phyloP scores from a whole-genome alignment of 31 red algal genomes.

The Asparagopsis taxiformis region DNA sequence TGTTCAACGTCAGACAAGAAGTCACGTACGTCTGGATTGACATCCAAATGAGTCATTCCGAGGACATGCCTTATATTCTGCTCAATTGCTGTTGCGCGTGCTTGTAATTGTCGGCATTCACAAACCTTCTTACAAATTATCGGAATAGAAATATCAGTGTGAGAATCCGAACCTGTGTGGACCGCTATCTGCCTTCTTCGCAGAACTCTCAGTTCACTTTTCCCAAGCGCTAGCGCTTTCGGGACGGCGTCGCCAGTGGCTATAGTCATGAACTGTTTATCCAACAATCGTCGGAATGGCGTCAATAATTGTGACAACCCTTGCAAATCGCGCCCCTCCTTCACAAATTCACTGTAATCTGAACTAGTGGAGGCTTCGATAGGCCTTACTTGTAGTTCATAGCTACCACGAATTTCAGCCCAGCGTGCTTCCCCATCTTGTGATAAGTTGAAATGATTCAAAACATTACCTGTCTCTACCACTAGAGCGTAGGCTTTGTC shows the following conservation, averaged over 20 bases:
- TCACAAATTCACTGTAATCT: constrained; percentile 36
- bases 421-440: constrained; percentile 24
- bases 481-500: constrained; percentile 25
- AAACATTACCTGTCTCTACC: constrained; percentile 14
- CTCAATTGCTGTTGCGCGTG: constrained; percentile 12
- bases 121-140: constrained; percentile 20
- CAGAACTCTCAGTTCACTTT: constrained; percentile 14
- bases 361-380: constrained; percentile 29
- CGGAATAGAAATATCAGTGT: constrained; percentile 14
- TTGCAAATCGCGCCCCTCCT: constrained; percentile 6
- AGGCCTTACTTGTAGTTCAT: constrained; percentile 2
- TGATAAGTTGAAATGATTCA: constrained; percentile 50
- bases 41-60: constrained; percentile 28
- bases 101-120: constrained; percentile 29
- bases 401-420: constrained; percentile 20
- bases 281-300: constrained; percentile 39
- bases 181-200: constrained; percentile 8
- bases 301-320: constrained; percentile 13
- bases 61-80: constrained; percentile 14
- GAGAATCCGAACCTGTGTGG: constrained; percentile 8
- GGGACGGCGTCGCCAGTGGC: constrained; percentile 29
- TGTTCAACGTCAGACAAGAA: constrained; percentile 41
- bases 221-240: constrained; percentile 27
- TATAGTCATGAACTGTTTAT: constrained; percentile 63
- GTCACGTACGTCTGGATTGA: constrained; percentile 44